phyloP scores from a whole-genome alignment of 176 grass and related monocot genomes.

The Juncus effusus region DNA sequence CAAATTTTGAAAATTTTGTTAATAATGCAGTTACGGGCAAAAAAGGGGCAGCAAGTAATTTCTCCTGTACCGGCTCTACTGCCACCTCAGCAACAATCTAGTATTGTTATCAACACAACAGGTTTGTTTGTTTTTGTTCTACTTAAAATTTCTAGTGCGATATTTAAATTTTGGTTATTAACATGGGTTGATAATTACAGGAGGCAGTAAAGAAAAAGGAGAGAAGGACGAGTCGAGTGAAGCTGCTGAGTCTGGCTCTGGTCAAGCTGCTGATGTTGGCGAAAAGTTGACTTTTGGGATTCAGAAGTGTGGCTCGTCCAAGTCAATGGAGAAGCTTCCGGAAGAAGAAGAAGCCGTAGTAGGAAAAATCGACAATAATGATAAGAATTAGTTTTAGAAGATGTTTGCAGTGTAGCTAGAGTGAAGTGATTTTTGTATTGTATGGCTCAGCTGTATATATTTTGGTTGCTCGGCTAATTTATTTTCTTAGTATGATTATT shows the following conservation, averaged over 20 bases:
- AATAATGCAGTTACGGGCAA: slow-evolving; percentile 58
- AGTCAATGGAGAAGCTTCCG: slow-evolving; percentile 33
- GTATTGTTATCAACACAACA: slow-evolving; percentile 24
- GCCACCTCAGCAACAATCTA: slow-evolving; percentile 26
- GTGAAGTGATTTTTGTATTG: background rate
- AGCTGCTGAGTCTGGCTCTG: slow-evolving; percentile 29
- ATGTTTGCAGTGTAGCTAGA: background rate
- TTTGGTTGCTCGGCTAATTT: background rate
- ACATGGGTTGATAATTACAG: slow-evolving; percentile 20
- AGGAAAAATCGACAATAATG: slow-evolving; percentile 17
- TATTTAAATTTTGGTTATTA: background rate
- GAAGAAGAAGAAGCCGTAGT: slow-evolving; percentile 1
- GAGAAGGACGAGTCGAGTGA: slow-evolving; percentile 39
- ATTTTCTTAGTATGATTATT: no score
- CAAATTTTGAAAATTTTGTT: slow-evolving; percentile 13
- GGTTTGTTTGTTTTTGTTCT: slow-evolving; percentile 8
- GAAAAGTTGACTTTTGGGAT: slow-evolving; percentile 32
- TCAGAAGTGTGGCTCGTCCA: slow-evolving; percentile 38
- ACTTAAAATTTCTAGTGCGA: background rate
- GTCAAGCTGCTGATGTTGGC: slow-evolving; percentile 37
- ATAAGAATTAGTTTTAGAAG: slow-evolving; percentile 1
- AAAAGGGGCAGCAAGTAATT: slow-evolving; percentile 47
- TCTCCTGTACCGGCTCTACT: slow-evolving; percentile 25
- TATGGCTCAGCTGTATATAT: background rate
- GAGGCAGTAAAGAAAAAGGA: slow-evolving; percentile 49